phyloP scores from a whole-genome alignment of 78 protist species.

The Protostelium mycophagum region DNA sequence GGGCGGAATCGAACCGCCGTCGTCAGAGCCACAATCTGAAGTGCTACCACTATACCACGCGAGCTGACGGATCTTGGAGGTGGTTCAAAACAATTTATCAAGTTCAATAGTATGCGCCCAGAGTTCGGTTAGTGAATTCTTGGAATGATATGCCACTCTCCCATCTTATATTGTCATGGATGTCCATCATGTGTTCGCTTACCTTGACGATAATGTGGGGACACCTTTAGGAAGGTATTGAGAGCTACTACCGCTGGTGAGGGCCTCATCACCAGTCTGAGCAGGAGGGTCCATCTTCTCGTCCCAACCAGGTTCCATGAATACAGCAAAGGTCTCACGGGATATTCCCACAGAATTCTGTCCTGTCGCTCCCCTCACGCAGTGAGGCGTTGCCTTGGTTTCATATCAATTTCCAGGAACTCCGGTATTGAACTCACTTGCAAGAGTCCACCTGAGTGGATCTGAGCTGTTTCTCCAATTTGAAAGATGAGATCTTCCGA shows the following conservation, averaged over 20 bases:
- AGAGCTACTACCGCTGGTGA: neutral
- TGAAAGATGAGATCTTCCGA: slow-evolving; percentile 51
- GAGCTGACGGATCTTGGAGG: too few relatives aligned
- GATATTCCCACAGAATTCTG: slow-evolving; percentile 18
- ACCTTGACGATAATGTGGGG: neutral
- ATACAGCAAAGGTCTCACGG: slow-evolving; percentile 63
- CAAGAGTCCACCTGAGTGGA: slow-evolving; percentile 62
- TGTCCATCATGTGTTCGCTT: too few relatives aligned
- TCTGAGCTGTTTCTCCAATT: slow-evolving; percentile 66
- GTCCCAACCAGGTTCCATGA: slow-evolving; percentile 64
- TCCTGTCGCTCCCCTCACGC: slow-evolving; percentile 1
- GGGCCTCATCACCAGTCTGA: slow-evolving; percentile 9
- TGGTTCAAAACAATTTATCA: too few relatives aligned
- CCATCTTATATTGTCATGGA: neutral
- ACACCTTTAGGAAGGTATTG: neutral
- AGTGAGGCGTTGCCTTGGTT: neutral
- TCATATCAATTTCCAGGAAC: slow-evolving; percentile 37
- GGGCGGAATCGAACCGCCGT: too few relatives aligned
- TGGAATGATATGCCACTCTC: neutral
- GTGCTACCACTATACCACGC: too few relatives aligned
- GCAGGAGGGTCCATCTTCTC: slow-evolving; percentile 38
- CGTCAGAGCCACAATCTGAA: too few relatives aligned
- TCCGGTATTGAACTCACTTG: slow-evolving; percentile 46
- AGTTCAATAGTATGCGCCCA: neutral
- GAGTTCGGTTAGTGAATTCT: neutral